Base-by-base conservation (phyloP, 306 rosid species). In the Lotus japonicus region DNA sequence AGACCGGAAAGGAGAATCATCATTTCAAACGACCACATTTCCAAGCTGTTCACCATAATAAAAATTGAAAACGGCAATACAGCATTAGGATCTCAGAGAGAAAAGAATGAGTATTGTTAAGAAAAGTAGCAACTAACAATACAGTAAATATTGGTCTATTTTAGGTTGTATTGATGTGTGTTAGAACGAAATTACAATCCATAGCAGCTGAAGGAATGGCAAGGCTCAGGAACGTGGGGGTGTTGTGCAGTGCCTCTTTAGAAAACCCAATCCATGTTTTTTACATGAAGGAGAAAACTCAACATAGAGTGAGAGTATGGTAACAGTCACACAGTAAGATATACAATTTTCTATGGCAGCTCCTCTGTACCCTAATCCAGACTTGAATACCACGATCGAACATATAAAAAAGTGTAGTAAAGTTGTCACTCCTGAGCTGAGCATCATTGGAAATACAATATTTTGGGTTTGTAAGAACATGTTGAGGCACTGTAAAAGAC, bases 191-290 rank as follows among this genome's bases (percentile, higher is more conserved):
- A 44, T 79, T 79, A 89, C 96, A 87, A 49, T 85, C 85, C 95
- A 90, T 87, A 38, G 77, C 55, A 66, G 96, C 89, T 3, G 89
- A 85, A 62, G 96, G 95, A 71, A 90, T 63, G 36, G 95, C 88
- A 35, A 90, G 88, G 58, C 57, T 74, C 13, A 87, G 23, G 23
- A 87, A 85, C 16, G 61, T 13, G 7, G 58, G 74, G 36, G 82
- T 66, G n/a, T 83, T 72, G 9, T 69, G 77, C 7, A 86, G 51
- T 18, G 92, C 88, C 64, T 84, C 86, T 42, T 44, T 66, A 2
- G 86, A 84, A 50, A 89, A 79, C 4, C 88, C 92, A 2, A 78
- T 84, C 95, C 95, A 82, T 61, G 86, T 52, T 46, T 59, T 7
- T 77, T 50, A 48, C 92, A 88, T 6, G 86, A 67, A 23, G 95